Evolutionary conservation across 2,329 filamentous ascomycete species (phyloP), one percentile per base, ranked within the genome.

Genomic region (Hansfordia pulvinata): DNA sequence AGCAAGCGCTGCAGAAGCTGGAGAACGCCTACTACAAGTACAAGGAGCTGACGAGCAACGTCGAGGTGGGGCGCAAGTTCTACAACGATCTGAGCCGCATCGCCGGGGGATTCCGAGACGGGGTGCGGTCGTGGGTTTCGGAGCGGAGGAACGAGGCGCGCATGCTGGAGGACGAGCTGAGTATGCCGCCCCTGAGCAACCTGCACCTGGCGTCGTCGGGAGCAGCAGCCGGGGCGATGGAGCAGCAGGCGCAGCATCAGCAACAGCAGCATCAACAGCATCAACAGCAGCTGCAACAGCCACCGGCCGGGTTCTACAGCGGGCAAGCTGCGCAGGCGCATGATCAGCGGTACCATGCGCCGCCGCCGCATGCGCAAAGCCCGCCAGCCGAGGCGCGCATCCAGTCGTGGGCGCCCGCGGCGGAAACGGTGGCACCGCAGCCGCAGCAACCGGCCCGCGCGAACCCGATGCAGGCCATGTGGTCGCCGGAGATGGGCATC

Each of bases 41-140:
- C 60, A 93, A 93, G 54, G 88, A 98, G 49, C 83, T 96, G 30
- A 74, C 93, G 30, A 82, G 72, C 37, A 93, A 96, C 45, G 64
- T 94, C 3, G 88, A 96, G 37, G 82, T 80, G 0, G 90, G 84
- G 1, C 66, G 88, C 28, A 94, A 90, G 49, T 98, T 98, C 48
- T 98, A 96, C 58, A 98, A 98, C 40, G 86, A 96, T 44, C 64
- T 98, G 4, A 82, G 80, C 24, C 82, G 79, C 52, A 85, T 96
- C 35, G 81, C 93, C 1, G 77, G 74, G 1, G 58, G 59, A 8
- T 96, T 94, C 49, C 66, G 85, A 11, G 88, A 94, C 38, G 41
- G 38, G 11, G 80, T 82, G 19, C 76, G 75, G 37, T 69, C 66
- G 2, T 96, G 92, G 63, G 79, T 80, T 1, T 77, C 85, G 16